phyloP scores from a whole-genome alignment of 768 basidiomycete genomes.

The Coprinopsis strossmayeri region DNA sequence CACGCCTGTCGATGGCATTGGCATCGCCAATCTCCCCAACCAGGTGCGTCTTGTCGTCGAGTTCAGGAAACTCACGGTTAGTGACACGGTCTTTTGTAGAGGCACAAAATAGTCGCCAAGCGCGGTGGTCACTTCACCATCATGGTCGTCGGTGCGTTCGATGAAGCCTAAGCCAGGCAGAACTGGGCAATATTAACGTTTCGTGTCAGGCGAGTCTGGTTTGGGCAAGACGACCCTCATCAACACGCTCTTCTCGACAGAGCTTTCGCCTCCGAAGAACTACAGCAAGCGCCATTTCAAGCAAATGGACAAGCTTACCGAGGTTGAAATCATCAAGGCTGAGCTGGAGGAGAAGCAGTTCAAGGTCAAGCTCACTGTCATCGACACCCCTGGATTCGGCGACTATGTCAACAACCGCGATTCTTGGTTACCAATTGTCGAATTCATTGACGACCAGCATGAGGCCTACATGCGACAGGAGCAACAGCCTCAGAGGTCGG shows the following conservation, averaged over 20 bases:
- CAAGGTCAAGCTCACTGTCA: slow-evolving; percentile 98
- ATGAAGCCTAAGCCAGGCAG: background rate
- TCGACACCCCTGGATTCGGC: slow-evolving; percentile 98
- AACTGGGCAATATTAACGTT: background rate
- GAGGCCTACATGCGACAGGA: slow-evolving; percentile 97
- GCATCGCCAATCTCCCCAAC: slow-evolving; percentile 96
- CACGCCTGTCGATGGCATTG: slow-evolving; percentile 67
- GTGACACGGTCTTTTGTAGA: slow-evolving; percentile 44
- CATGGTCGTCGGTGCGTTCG: slow-evolving; percentile 90
- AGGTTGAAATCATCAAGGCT: slow-evolving; percentile 98
- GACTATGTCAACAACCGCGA: slow-evolving; percentile 99
- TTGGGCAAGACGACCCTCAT: slow-evolving; percentile 96
- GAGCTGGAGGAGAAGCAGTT: slow-evolving; percentile 99
- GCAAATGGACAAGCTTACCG: slow-evolving; percentile 97
- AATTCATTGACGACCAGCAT: slow-evolving; percentile 96
- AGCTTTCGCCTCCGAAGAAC: slow-evolving; percentile 88
- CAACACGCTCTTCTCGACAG: slow-evolving; percentile 98
- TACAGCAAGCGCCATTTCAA: slow-evolving; percentile 86
- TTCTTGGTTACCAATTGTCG: slow-evolving; percentile 96
- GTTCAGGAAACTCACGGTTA: slow-evolving; percentile 2
- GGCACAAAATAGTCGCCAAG: slow-evolving; percentile 99
- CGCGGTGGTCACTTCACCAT: slow-evolving; percentile 96
- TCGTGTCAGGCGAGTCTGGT: slow-evolving; percentile 87
- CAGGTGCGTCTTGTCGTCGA: slow-evolving; percentile 52
- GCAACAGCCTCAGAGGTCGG: slow-evolving; percentile 92